Percentiles rank a stretch among this genome's conserved stretches.
Conservation (phyloP, 2,329 filamentous ascomycete species). For the Aspergillus ustus region DNA sequence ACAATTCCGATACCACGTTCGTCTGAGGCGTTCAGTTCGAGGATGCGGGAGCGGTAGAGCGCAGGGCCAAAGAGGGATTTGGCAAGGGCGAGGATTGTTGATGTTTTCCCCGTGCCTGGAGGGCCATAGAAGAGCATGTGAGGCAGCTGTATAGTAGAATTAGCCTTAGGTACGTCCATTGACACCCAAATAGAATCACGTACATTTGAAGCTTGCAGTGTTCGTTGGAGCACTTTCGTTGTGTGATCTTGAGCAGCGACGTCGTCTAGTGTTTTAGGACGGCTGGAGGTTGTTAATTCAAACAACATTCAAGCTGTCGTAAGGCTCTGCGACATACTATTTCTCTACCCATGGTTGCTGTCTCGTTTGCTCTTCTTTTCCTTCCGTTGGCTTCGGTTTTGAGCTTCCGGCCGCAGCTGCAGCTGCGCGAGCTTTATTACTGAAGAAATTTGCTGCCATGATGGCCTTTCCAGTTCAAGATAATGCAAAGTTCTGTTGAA, state of each 20-base stretch:
- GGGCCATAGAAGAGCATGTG: constrained; percentile 99
- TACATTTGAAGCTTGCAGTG: constrained; percentile 91
- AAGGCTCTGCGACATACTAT: constrained; percentile 66
- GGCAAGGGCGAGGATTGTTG: constrained; percentile 92
- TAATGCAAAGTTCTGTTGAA: background rate
- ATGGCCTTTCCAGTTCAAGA: background rate
- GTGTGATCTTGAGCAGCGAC: constrained; percentile 98
- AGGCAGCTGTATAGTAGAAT: constrained; percentile 65
- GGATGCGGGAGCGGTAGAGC: constrained; percentile 89
- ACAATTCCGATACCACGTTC: constrained; percentile 98
- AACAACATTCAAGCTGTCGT: background rate
- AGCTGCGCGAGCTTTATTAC: constrained; percentile 80
- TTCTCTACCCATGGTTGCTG: constrained; percentile 98
- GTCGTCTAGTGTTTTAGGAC: constrained; percentile 90
- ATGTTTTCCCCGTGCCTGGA: constrained; percentile 96
- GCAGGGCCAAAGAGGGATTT: constrained; percentile 98
- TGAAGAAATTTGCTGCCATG: constrained; percentile 87
- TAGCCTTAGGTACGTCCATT: background rate
- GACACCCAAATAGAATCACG: constrained; percentile 23
- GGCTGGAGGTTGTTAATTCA: constrained; percentile 58
- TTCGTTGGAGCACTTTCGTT: constrained; percentile 87
- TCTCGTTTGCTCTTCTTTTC: constrained; percentile 65
- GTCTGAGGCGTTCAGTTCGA: constrained; percentile 98
- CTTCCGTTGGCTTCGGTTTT: constrained; percentile 67
- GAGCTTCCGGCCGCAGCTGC: constrained; percentile 72